Evolutionary conservation across 371 early-diverging fungal genomes (phyloP).

Genomic region (Parasitella parasitica): DNA sequence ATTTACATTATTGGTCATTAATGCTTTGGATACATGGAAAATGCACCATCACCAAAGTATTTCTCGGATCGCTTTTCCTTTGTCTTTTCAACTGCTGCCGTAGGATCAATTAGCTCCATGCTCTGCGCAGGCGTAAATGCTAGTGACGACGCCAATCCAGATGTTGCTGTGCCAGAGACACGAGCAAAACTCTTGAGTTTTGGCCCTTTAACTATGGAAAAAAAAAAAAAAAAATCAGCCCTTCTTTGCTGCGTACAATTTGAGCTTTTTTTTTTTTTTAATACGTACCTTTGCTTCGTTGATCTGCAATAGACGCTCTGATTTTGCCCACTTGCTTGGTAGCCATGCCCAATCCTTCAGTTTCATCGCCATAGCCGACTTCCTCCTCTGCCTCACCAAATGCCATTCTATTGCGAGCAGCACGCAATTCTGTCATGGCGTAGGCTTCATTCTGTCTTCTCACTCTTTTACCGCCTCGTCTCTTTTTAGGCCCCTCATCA

Average conservation of each 20-base stretch:
- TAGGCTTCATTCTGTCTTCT: constrained; percentile 83
- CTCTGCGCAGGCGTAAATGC: constrained; percentile 97
- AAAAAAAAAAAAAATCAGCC: too few relatives aligned
- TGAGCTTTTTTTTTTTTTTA: too few relatives aligned
- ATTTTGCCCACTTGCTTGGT: constrained; percentile 74
- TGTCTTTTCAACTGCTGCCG: constrained; percentile 59
- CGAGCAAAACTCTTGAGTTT: constrained; percentile 51
- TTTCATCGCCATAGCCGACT: constrained; percentile 75
- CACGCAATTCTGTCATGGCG: constrained; percentile 86
- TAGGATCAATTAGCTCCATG: constrained; percentile 91
- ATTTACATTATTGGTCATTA: background rate
- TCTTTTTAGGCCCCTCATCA: constrained; percentile 86
- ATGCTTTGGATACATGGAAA: constrained; percentile 40
- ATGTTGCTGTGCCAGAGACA: constrained; percentile 53
- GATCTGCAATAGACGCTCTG: constrained; percentile 63
- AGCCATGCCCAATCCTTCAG: constrained; percentile 90
- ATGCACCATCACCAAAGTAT: constrained; percentile 80
- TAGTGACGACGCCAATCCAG: constrained; percentile 89
- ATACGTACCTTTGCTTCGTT: constrained; percentile 61
- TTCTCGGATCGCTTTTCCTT: constrained; percentile 69
- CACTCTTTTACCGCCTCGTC: constrained; percentile 87
- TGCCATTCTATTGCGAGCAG: constrained; percentile 86
- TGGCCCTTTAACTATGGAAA: constrained; percentile 56
- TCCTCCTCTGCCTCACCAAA: constrained; percentile 95
- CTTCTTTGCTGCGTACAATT: too few relatives aligned